phyloP scores from a whole-genome alignment of 495 filamentous ascomycete species.

The Penicillium dipodomyicola region DNA sequence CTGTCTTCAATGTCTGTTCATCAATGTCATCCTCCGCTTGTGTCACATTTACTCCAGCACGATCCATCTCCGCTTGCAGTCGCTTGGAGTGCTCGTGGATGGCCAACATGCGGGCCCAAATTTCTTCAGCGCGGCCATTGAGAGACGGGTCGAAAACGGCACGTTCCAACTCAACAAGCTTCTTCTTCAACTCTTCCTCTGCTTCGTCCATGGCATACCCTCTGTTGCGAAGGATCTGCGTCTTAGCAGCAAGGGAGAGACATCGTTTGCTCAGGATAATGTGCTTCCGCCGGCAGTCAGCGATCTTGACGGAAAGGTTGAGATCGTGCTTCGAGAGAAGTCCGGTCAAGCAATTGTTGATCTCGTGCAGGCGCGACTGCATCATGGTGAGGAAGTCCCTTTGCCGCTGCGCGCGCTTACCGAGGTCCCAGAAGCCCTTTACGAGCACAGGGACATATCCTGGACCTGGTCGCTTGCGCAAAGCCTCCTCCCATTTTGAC shows the following conservation, averaged over 20 bases:
- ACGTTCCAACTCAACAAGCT: conserved; percentile 71
- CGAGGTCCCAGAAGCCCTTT: conserved; percentile 67
- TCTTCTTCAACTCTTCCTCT: conserved; percentile 87
- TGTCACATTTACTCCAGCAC: conserved; percentile 51
- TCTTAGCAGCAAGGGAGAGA: conserved; percentile 81
- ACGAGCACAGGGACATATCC: conserved; percentile 73
- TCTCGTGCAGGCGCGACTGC: conserved; percentile 81
- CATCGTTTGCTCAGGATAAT: conserved; percentile 76
- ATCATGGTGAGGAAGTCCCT: conserved; percentile 67
- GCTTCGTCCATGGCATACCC: conserved; percentile 90
- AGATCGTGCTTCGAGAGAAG: conserved; percentile 81
- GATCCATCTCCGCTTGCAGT: conserved; percentile 76
- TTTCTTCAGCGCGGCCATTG: conserved; percentile 81
- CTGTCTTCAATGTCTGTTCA: conserved; percentile 73
- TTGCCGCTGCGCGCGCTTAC: conserved; percentile 75
- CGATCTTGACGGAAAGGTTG: conserved; percentile 71
- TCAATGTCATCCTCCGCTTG: conserved; percentile 59
- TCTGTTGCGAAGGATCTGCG: conserved; percentile 84
- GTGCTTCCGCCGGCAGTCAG: conserved; percentile 79
- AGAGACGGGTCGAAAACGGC: conserved; percentile 79
- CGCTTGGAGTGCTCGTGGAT: conserved; percentile 76
- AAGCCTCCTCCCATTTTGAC: conserved; percentile 88
- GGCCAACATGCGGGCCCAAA: conserved; percentile 91
- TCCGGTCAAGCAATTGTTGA: conserved; percentile 77
- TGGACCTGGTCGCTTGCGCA: conserved; percentile 74